phyloP scores from a whole-genome alignment of 2,329 filamentous ascomycete genomes.

The Microdochium nivale region DNA sequence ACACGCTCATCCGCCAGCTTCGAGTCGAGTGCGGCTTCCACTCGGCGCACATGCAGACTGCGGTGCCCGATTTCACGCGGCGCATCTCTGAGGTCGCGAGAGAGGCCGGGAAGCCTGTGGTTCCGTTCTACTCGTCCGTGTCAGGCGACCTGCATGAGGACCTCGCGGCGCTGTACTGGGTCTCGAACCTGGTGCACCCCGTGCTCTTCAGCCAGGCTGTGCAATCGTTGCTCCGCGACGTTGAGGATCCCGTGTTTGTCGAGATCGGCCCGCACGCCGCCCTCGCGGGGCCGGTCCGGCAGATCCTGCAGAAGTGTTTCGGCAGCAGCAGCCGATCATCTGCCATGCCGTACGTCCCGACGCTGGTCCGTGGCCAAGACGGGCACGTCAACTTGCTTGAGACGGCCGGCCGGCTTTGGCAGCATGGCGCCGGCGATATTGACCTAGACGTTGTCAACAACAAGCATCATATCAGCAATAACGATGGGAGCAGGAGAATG shows the following conservation, averaged over 20 bases:
- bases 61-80: conserved; percentile 6
- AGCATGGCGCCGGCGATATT: conserved; percentile 4
- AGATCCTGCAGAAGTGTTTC: conserved; percentile 17
- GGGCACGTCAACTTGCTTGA: conserved; percentile 10
- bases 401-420: conserved; percentile 16
- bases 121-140: not conserved
- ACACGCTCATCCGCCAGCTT: conserved; percentile 36
- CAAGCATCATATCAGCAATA: too few relatives aligned
- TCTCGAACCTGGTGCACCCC: conserved; percentile 12
- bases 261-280: conserved; percentile 23
- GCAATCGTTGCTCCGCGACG: conserved; percentile 3
- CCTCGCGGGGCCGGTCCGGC: conserved; percentile 20
- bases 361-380: conserved; percentile 12
- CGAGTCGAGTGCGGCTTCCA: conserved; percentile 31
- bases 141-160: not conserved
- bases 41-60: conserved; percentile 22
- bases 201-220: conserved; percentile 12
- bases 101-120: conserved; percentile 10
- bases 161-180: conserved; percentile 13
- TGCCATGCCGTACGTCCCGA: conserved; percentile 10
- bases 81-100: conserved; percentile 28
- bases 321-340: conserved; percentile 1
- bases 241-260: conserved; percentile 4
- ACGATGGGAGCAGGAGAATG: too few relatives aligned
- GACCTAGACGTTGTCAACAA: too few relatives aligned